Percentiles rank a stretch among this genome's conserved stretches.
phyloP scores from a whole-genome alignment of 2,329 filamentous ascomycete species.

The Celoporthe dispersa region DNA sequence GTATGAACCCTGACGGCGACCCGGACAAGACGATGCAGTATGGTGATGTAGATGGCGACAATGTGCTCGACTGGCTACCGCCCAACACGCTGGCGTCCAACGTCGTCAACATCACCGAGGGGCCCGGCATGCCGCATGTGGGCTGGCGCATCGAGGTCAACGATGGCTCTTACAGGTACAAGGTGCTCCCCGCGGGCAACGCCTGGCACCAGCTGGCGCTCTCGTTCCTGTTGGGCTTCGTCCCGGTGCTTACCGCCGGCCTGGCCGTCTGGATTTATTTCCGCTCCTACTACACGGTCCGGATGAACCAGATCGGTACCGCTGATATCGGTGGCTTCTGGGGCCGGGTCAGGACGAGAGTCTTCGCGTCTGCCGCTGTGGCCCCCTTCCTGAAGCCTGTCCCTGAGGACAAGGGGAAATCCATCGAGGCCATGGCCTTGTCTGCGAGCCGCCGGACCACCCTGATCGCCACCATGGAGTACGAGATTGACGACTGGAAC shows the following conservation, averaged over 20 bases:
- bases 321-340: conserved; percentile 35
- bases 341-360: background rate
- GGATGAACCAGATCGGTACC: conserved; percentile 63
- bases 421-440: conserved; percentile 34
- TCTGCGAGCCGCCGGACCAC: conserved; percentile 26
- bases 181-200: conserved; percentile 55
- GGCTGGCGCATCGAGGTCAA: conserved; percentile 59
- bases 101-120: conserved; percentile 60
- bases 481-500: conserved; percentile 71
- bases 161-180: conserved; percentile 57
- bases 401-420: conserved; percentile 14
- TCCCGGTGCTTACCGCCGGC: conserved; percentile 55
- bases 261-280: conserved; percentile 59
- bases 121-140: conserved; percentile 56
- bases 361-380: conserved; percentile 13
- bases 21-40: conserved; percentile 63
- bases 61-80: conserved; percentile 63
- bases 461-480: conserved; percentile 52
- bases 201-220: conserved; percentile 56
- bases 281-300: conserved; percentile 56
- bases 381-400: conserved; percentile 26
- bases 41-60: conserved; percentile 65
- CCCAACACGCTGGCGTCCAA: conserved; percentile 58
- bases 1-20: conserved; percentile 65
- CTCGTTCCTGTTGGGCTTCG: conserved; percentile 55